phyloP scores from a whole-genome alignment of 2,329 filamentous ascomycete species.

The Neoarthrinium moseri region DNA sequence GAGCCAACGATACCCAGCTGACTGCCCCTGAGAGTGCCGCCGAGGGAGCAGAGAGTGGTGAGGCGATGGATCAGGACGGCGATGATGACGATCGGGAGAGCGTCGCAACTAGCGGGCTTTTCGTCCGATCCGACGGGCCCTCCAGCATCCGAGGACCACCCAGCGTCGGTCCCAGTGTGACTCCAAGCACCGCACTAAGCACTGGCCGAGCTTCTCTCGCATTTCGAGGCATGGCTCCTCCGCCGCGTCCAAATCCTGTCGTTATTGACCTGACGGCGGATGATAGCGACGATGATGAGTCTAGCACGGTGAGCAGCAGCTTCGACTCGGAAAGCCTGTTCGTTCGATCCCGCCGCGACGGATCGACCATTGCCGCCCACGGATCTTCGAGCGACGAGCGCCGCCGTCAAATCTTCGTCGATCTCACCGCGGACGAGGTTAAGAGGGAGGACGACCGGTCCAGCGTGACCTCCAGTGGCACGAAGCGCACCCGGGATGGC shows the following conservation, averaged over 20 bases:
- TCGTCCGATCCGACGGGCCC: too few relatives aligned
- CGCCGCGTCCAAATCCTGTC: too few relatives aligned
- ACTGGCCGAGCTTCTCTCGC: too few relatives aligned
- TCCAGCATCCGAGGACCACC: too few relatives aligned
- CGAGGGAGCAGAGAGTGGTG: too few relatives aligned
- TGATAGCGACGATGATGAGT: conserved; percentile 9
- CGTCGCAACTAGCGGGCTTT: too few relatives aligned
- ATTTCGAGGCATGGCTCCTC: too few relatives aligned
- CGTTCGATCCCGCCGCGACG: neutral
- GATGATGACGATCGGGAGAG: neutral
- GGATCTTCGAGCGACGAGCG: neutral
- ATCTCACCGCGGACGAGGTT: conserved; percentile 3
- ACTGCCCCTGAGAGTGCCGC: too few relatives aligned
- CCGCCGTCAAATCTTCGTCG: neutral
- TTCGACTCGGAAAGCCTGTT: neutral
- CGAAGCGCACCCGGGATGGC: neutral
- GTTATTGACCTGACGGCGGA: conserved; percentile 4
- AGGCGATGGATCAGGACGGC: too few relatives aligned
- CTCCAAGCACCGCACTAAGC: too few relatives aligned
- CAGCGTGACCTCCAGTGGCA: neutral
- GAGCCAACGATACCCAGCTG: too few relatives aligned
- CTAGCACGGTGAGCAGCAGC: neutral
- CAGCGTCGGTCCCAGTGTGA: too few relatives aligned
- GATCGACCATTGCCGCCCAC: neutral
- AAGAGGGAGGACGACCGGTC: neutral